Base-by-base conservation (phyloP, 345 rosid genomes). In the Populus davidiana region DNA sequence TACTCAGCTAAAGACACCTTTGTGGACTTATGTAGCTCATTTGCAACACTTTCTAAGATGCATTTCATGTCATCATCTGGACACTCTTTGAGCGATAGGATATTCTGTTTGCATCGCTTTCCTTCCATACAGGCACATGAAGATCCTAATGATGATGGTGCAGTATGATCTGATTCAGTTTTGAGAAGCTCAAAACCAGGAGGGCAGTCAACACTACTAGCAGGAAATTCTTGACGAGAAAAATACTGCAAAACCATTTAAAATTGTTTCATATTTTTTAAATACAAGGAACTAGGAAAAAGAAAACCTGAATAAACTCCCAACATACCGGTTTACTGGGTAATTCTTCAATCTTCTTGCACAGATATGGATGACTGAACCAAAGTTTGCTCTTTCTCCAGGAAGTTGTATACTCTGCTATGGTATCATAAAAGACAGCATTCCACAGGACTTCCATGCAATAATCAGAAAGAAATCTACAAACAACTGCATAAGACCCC, bases 381-480 rank as follows among this genome's bases (percentile, higher is more conserved):
- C 99, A 96, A 67, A 88, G 81, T 84, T 83, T 92, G 66, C 77
- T 79, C 77, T 82, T 88, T 79, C 97, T 86, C 99, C 99, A 96
- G 71, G 83, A 74, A 77, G 83, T 80, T 44, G 83, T 69, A 85
- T 81, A 88, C 47, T 89, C 86, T 41, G 79, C 87, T 75, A 93
- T 75, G 69, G 78, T 76, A 78, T 93, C 98, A 83, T 90, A 86
- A 88, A 91, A 92, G 74, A 90, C 91, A 82, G 93, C 93, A 83
- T 96, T 93, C 98, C 98, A 96, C 82, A 86, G 80, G 72, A 90
- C 90, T 87, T 88, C 92, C 94, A 88, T 90, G 88, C 90, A 90
- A 82, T 82, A 75, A 78, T 87, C 85, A 79, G 85, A 79, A 84
- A 96, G 92, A 83, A 85, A 76, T 88, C 85, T 80, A 85, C 89